phyloP scores from a whole-genome alignment of 176 grass and related monocot genomes.

The Musa troglodytarum region DNA sequence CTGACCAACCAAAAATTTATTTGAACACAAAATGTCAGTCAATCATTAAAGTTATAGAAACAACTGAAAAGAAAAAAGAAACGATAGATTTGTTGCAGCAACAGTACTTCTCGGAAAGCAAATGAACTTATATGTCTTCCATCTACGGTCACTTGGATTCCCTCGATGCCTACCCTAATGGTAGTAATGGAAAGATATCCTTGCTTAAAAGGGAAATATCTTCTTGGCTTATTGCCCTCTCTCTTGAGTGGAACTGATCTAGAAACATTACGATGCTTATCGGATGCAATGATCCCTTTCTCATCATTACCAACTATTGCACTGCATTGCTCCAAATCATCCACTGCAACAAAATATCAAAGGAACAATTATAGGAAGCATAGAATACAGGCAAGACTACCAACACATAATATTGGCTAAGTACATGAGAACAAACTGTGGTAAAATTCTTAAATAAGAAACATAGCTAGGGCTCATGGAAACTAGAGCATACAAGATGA shows the following conservation, averaged over 20 bases:
- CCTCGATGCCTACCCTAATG: constrained; percentile 65
- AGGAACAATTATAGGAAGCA: neutral
- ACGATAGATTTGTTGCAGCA: neutral
- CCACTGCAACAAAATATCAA: constrained; percentile 55
- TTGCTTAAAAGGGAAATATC: constrained; percentile 85
- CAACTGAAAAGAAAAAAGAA: neutral
- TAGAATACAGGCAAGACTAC: constrained; percentile 11
- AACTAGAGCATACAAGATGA: no score
- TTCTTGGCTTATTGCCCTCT: constrained; percentile 38
- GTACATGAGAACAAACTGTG: no score
- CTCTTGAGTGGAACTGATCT: constrained; percentile 28
- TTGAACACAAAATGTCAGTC: neutral
- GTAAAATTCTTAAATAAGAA: no score
- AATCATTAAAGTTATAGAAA: neutral
- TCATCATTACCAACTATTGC: constrained; percentile 58
- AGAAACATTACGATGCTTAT: constrained; percentile 47
- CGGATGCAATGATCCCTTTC: constrained; percentile 29
- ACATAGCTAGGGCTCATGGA: no score
- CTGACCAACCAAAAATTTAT: constrained; percentile 30
- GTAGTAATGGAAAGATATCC: constrained; percentile 86
- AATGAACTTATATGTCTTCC: constrained; percentile 95
- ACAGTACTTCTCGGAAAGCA: constrained; percentile 69
- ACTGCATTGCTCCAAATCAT: constrained; percentile 80
- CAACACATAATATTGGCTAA: neutral
- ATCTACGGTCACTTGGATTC: constrained; percentile 94